Evolutionary conservation across 495 filamentous ascomycete genomes (phyloP).

Genomic region (Tuber magnatum): DNA sequence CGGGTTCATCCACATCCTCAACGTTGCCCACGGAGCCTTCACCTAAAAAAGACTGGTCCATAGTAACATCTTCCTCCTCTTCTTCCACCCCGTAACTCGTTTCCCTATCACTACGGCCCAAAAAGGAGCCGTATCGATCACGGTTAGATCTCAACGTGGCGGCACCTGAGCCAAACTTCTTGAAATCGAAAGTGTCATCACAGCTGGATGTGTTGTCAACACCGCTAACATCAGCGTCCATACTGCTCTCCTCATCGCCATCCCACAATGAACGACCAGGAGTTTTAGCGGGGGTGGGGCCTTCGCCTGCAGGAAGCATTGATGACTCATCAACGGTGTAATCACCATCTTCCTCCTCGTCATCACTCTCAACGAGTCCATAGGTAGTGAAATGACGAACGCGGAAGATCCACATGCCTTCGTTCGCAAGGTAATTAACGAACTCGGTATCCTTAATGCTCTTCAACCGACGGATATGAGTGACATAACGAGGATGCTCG

Average conservation of each 20-base stretch:
- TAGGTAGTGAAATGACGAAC: constrained; percentile 96
- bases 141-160: constrained; percentile 44
- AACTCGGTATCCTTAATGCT: constrained; percentile 72
- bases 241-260: constrained; percentile 35
- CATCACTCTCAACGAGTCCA: constrained; percentile 78
- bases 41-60: constrained; percentile 76
- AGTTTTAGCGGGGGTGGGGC: constrained; percentile 24
- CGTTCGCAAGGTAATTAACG: constrained; percentile 64
- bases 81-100: constrained; percentile 52
- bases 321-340: constrained; percentile 46
- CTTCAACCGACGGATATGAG: constrained; percentile 74
- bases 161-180: constrained; percentile 45
- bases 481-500: constrained; percentile 55
- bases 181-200: constrained; percentile 78
- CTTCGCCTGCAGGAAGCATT: constrained; percentile 22
- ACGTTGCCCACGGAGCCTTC: constrained; percentile 76
- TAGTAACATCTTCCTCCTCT: constrained; percentile 43
- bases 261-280: constrained; percentile 29
- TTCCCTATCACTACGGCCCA: constrained; percentile 22
- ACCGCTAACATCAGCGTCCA: constrained; percentile 37
- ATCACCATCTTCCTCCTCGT: constrained; percentile 56
- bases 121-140: constrained; percentile 69
- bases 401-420: constrained; percentile 80
- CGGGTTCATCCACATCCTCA: constrained; percentile 59
- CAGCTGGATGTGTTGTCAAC: constrained; percentile 48